Evolutionary conservation across 2,329 filamentous ascomycete species (phyloP), one percentile per base, ranked within the genome.

Genomic region (Fusarium secorum): DNA sequence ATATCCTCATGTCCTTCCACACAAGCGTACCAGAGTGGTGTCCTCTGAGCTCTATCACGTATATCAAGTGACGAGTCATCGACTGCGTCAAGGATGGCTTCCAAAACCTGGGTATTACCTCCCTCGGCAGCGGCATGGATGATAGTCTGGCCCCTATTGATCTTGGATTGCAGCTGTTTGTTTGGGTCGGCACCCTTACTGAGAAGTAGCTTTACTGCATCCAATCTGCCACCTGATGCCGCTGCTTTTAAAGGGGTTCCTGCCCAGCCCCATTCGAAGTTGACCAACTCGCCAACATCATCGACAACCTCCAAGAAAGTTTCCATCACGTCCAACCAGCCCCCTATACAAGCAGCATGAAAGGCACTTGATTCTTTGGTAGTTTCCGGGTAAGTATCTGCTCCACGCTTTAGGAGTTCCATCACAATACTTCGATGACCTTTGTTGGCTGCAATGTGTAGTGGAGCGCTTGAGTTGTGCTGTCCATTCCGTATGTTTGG

Each of bases 221-320:
- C 58, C 17, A 68, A 36, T 14, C 45, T 58, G 4, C 66, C 63
- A 22, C 63, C 66, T 22, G 66, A 60, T 22, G 60, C 52, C 4
- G 66, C 66, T 42, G 64, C 58, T 5, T 65, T 36, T 24, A 73
- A 35, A 11, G 66, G 66, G 15, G 58, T 66, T 22, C 60, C 66
- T 32, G 59, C 62, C 60, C 60, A 64, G 7, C 66, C 69, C 69
- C 69, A 73, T 49, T 73, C 66, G 11, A 73, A 70, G 38, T 68
- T 66, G 48, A 70, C 35, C 36, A 72, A 32, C n/a, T 70, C 63
- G 4, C 54, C n/a, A 7, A 33, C 28, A 20, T 72, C 49, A 5
- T 61, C 58, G 3, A 64, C 63, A 7, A 54, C 46, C 30, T 72
- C 69, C 17, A 70, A 58, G 22, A 70, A 72, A 8, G 46, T 36